A percentile compares a stretch with the other conserved stretches of the same genome.
These are phyloP conservation scores for Sporothrix curviconia DNA, from an alignment of 2,329 filamentous ascomycete species.

Conservation along the genomic window DNA sequence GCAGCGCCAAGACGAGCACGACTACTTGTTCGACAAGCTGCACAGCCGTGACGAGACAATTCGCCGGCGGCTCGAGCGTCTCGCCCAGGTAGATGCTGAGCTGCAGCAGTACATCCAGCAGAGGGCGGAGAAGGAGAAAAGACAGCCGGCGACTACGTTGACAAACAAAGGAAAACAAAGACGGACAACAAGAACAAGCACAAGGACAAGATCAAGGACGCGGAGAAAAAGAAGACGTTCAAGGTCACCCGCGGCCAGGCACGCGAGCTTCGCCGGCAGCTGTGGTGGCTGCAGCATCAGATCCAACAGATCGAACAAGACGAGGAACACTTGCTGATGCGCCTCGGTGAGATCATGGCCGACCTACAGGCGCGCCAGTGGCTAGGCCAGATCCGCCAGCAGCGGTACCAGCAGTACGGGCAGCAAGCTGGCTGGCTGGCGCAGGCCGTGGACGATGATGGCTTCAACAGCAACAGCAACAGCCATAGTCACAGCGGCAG, in stretches of 20 bases:
- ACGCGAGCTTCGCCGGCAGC: constrained; percentile 34
- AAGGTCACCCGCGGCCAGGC: constrained; percentile 10
- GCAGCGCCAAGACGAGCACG: constrained; percentile 38
- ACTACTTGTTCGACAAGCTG: constrained; percentile 39
- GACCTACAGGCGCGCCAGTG: constrained; percentile 42
- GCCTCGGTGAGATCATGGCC: constrained; percentile 43
- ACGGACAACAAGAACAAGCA: neutral
- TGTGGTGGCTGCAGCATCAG: constrained; percentile 35
- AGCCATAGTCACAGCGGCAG: no score
- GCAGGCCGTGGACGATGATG: neutral
- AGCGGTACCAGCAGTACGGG: constrained; percentile 18
- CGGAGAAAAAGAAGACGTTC: neutral
- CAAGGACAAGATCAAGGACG: no score
- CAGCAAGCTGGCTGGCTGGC: neutral
- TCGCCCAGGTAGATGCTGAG: constrained; percentile 32
- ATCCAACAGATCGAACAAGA: constrained; percentile 41
- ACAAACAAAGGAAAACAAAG: no score
- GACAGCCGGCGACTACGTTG: no score
- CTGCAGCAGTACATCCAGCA: neutral
- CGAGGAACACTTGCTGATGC: constrained; percentile 37
- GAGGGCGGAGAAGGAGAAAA: constrained; percentile 7
- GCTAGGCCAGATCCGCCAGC: constrained; percentile 28
- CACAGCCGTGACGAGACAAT: constrained; percentile 35
- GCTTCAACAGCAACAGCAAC: no score
- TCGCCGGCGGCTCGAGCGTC: constrained; percentile 32